Base-by-base conservation (phyloP, 2,329 filamentous ascomycete genomes). In the Didymella keratinophila region DNA sequence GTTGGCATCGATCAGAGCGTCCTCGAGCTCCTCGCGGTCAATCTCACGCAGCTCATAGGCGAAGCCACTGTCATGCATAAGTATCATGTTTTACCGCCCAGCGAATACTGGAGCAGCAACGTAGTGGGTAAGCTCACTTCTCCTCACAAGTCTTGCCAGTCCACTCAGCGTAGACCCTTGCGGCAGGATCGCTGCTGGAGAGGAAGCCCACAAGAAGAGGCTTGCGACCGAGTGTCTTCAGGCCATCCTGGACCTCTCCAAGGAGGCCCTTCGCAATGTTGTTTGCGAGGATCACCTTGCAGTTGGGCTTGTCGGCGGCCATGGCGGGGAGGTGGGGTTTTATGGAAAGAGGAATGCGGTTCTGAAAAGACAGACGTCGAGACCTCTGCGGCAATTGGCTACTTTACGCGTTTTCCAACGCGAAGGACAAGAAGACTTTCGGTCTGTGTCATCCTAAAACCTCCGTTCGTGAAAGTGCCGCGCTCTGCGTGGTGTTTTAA, bases 111-210 rank as follows among this genome's bases (percentile, higher is more conserved):
- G 28, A 25, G n/a, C 42, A 58, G 49, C 56, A 62, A 58, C 42
- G 56, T 32, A 66, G 58, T 56, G 59, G 59, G 64, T 56, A 67
- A 58, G 75, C 90, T 89, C 83, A 97, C 93, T 97, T 96, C 78
- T 98, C 94, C 78, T 89, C 86, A 78, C 92, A 97, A 4, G 95
- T 97, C 84, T 96, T 97, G 78, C 92, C 91, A 39, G 94, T 97
- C 92, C 92, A 97, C 78, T 97, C 92, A 53, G 95, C 95, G 76
- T 99, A 98, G 82, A 96, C 92, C 69, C 91, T 83, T 30, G 94
- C 94, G 37, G 93, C 92, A 28, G 93, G 92, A 79, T 99, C 95
- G 65, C 86, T 86, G 78, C 97, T 98, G 67, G 94, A 93, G 56
- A 99, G 83, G 79, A 97, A 97, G 58, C 94, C 95, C 43, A 94